These are phyloP conservation scores for Scenedesmus sp. DNA, from an alignment of 163 green algal genomes.

Conservation along the genomic window DNA sequence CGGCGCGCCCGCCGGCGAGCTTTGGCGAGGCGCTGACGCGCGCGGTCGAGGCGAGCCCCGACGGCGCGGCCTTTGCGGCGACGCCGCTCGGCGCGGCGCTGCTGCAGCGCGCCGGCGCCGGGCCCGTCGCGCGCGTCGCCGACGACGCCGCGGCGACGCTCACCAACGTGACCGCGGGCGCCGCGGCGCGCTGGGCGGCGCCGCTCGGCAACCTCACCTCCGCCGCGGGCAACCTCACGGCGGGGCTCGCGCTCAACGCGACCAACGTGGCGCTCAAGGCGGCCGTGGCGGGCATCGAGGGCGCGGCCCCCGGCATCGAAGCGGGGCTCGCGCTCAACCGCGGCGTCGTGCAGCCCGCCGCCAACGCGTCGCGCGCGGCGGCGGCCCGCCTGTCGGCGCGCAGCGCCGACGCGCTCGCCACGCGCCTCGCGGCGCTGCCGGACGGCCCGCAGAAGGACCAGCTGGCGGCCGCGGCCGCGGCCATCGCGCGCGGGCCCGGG, in stretches of 20 bases:
- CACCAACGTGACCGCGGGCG: neutral
- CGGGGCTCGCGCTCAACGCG: neutral
- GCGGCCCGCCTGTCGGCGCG: neutral
- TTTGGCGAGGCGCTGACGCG: neutral
- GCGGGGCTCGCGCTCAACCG: neutral
- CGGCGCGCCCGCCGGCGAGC: neutral
- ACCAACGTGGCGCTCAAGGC: constrained; percentile 22
- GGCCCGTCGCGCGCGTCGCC: neutral
- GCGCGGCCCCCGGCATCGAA: neutral
- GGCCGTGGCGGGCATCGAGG: constrained; percentile 1
- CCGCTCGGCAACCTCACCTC: neutral
- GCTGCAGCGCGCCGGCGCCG: neutral
- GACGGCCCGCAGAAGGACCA: neutral
- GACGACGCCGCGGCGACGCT: neutral
- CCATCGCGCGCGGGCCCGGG: no score
- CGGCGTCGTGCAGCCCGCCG: constrained; percentile 1
- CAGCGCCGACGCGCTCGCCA: neutral
- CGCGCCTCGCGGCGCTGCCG: neutral
- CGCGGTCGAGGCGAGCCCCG: neutral
- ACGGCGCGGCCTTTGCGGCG: neutral
- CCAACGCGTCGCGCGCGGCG: neutral
- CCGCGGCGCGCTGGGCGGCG: neutral
- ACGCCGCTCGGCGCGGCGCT: neutral
- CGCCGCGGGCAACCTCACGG: constrained; percentile 22
- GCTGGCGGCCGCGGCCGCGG: no score